phyloP scores from a whole-genome alignment of 2,329 filamentous ascomycete species.

The Intubia oerlemansii region DNA sequence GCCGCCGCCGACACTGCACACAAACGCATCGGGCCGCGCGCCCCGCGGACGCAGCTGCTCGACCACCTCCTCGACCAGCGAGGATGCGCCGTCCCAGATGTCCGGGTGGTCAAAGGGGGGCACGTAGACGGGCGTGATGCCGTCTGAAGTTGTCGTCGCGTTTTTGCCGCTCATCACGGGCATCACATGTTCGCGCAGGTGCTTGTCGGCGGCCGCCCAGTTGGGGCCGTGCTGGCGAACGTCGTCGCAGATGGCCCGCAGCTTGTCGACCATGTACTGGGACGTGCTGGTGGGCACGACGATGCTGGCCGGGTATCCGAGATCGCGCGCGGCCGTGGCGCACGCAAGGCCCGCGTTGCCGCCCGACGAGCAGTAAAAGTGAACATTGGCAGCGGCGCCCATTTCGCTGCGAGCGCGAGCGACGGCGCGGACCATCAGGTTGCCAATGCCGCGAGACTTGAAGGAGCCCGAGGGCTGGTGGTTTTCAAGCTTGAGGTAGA shows the following conservation, averaged over 20 bases:
- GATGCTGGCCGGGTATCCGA: constrained; percentile 44
- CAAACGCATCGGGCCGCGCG: constrained; percentile 31
- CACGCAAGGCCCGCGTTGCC: constrained; percentile 68
- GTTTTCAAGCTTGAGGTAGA: constrained; percentile 68
- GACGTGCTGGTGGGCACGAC: constrained; percentile 47
- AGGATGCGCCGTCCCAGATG: constrained; percentile 42
- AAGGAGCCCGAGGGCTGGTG: constrained; percentile 68
- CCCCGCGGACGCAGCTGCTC: constrained; percentile 15
- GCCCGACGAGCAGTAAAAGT: constrained; percentile 55
- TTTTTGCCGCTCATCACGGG: constrained; percentile 7
- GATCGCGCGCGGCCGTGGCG: constrained; percentile 43
- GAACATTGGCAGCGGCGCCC: constrained; percentile 18
- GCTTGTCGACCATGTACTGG: constrained; percentile 43
- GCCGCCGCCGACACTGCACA: constrained; percentile 52
- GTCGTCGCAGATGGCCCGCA: constrained; percentile 40
- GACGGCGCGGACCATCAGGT: constrained; percentile 37
- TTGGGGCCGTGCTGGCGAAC: constrained; percentile 45
- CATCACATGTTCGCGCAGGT: constrained; percentile 36
- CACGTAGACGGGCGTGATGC: constrained; percentile 32
- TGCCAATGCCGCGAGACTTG: constrained; percentile 59
- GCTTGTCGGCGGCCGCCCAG: constrained; percentile 47
- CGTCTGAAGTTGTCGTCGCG: too few relatives aligned
- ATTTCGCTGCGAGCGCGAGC: constrained; percentile 9
- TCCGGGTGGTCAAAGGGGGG: constrained; percentile 45
- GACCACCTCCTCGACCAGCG: constrained; percentile 26